phyloP scores from a whole-genome alignment of 1,139 yeast genomes.

The Lodderomyces beijingensis region DNA sequence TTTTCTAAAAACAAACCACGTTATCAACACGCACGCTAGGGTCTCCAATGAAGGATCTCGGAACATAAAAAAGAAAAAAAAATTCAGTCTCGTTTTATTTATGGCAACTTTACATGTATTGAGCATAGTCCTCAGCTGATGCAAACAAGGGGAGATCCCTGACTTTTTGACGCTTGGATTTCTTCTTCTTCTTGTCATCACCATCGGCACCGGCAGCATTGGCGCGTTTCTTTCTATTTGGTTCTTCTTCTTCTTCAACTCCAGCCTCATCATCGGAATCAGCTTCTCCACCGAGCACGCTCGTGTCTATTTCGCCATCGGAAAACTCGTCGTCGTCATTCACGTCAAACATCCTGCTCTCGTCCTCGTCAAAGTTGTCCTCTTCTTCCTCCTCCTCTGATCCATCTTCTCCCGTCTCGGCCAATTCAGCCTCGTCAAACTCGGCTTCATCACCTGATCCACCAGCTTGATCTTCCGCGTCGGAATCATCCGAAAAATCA shows the following conservation, averaged over 20 bases:
- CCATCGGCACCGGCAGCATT: slow-evolving; percentile 12
- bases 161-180: slow-evolving; percentile 55
- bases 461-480: slow-evolving; percentile 17
- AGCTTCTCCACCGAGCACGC: slow-evolving; percentile 30
- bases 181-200: slow-evolving; percentile 16
- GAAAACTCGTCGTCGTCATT: slow-evolving; percentile 36
- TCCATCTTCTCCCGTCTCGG: slow-evolving; percentile 12
- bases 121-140: slow-evolving; percentile 84
- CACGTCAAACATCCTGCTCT: slow-evolving; percentile 24
- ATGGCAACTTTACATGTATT: too few species aligned
- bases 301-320: slow-evolving; percentile 28
- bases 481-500: slow-evolving; percentile 28
- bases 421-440: slow-evolving; percentile 14
- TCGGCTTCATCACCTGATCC: slow-evolving; percentile 13
- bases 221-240: slow-evolving; percentile 24
- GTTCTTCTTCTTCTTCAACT: slow-evolving; percentile 19
- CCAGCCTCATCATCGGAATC: slow-evolving; percentile 16
- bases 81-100: too few species aligned
- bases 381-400: slow-evolving; percentile 12
- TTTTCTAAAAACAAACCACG: too few species aligned
- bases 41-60: too few species aligned
- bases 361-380: slow-evolving; percentile 17
- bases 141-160: slow-evolving; percentile 82
- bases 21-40: too few species aligned
- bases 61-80: too few species aligned